Conservation (phyloP, 257 asterid genomes). For the Primulina huaijiensis region DNA sequence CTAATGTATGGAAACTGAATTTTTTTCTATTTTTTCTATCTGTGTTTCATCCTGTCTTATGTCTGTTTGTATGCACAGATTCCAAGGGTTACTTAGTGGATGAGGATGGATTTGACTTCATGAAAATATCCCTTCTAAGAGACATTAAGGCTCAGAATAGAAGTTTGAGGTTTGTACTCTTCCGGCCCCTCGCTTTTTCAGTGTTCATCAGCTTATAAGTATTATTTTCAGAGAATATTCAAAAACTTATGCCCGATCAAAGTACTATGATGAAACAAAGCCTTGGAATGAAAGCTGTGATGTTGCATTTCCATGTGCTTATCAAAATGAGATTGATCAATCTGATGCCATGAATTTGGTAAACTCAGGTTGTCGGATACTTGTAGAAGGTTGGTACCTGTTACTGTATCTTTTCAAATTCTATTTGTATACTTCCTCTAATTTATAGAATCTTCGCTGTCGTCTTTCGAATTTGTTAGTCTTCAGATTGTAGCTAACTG, state of each 20-base stretch:
- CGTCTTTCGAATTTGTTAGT: conserved; percentile 12
- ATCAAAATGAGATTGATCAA: conserved; percentile 89
- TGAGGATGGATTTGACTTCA: conserved; percentile 94
- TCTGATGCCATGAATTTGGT: conserved; percentile 88
- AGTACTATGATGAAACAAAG: conserved; percentile 85
- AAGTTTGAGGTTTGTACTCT: conserved; percentile 70
- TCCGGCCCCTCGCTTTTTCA: conserved; percentile 11
- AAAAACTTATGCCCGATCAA: conserved; percentile 92
- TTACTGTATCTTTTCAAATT: conserved; percentile 1
- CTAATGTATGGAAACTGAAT: background rate
- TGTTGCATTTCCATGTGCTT: conserved; percentile 94
- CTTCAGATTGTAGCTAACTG: conserved; percentile 24
- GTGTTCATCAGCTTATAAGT: conserved; percentile 30
- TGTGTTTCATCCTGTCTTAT: conserved; percentile 23
- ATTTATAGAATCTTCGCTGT: background rate
- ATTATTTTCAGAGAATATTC: conserved; percentile 80
- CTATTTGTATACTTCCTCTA: conserved; percentile 1
- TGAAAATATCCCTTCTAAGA: conserved; percentile 82
- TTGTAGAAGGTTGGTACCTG: conserved; percentile 72
- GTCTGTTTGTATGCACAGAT: conserved; percentile 48
- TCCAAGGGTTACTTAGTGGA: conserved; percentile 95
- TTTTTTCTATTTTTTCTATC: background rate
- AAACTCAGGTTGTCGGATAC: conserved; percentile 80
- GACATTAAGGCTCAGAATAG: conserved; percentile 88
- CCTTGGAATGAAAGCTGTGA: conserved; percentile 98